phyloP scores from a whole-genome alignment of 129 eudicot species.

The Helichrysum umbraculigerum region DNA sequence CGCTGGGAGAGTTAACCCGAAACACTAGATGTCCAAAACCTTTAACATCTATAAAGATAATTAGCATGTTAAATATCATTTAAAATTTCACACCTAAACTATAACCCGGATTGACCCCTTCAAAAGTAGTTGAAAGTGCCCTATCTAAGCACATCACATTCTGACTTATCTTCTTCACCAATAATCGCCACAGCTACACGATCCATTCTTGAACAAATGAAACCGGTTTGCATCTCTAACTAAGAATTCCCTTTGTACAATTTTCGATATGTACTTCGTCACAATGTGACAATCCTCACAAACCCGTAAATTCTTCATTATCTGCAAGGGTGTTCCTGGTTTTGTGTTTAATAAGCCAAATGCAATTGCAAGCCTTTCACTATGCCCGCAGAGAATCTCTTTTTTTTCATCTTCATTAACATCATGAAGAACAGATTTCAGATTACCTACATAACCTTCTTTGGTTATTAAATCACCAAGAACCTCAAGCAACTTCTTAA shows the following conservation, averaged over 20 bases:
- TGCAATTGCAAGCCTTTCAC: conserved; percentile 79
- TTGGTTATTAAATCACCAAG: conserved; percentile 43
- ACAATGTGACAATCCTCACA: conserved; percentile 66
- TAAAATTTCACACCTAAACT: too few relatives aligned
- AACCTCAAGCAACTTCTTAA: conserved; percentile 40
- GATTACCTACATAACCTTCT: conserved; percentile 59
- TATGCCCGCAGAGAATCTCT: conserved; percentile 65
- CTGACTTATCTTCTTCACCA: conserved; percentile 38
- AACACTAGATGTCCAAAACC: too few relatives aligned
- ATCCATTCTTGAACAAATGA: conserved; percentile 62
- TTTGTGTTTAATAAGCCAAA: conserved; percentile 65
- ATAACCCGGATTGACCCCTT: too few relatives aligned
- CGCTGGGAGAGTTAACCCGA: too few relatives aligned
- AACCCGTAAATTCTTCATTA: conserved; percentile 69
- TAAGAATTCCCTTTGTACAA: conserved; percentile 53
- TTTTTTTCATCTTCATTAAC: conserved; percentile 62
- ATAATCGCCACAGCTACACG: conserved; percentile 60
- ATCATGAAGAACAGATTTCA: conserved; percentile 51
- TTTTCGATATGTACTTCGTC: conserved; percentile 51
- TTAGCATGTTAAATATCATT: too few relatives aligned
- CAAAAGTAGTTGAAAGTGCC: too few relatives aligned
- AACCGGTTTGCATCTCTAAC: conserved; percentile 67
- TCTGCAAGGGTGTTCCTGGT: conserved; percentile 54
- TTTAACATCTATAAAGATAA: too few relatives aligned
- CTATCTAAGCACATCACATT: background rate